Conservation (phyloP, 1,139 yeast species). For the Suhomyces wounanorum region DNA sequence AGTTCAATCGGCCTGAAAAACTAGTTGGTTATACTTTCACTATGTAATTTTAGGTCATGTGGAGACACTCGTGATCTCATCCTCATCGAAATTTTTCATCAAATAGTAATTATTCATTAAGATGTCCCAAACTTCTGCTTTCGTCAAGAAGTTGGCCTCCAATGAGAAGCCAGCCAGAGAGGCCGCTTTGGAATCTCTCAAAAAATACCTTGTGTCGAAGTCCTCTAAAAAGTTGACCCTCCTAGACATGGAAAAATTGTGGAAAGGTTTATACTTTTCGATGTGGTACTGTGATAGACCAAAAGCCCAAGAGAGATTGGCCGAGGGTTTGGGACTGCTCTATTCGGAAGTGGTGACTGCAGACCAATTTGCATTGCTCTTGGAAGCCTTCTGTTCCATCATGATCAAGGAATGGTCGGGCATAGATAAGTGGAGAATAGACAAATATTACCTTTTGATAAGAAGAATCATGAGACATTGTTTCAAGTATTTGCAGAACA, state of each 20-base stretch:
- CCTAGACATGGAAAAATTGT: slow-evolving; percentile 73
- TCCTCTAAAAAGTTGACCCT: slow-evolving; percentile 29
- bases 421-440: slow-evolving; percentile 84
- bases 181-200: slow-evolving; percentile 69
- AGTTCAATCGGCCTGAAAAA: too few species aligned
- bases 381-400: slow-evolving; percentile 80
- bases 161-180: slow-evolving; percentile 76
- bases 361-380: slow-evolving; percentile 50
- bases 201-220: slow-evolving; percentile 53
- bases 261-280: slow-evolving; percentile 90
- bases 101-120: background rate
- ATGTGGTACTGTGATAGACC: slow-evolving; percentile 98
- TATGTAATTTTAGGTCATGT: too few species aligned
- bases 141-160: slow-evolving; percentile 83
- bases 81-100: slow-evolving; percentile 11
- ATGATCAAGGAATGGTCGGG: slow-evolving; percentile 81
- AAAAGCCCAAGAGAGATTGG: slow-evolving; percentile 83
- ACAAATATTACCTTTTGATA: slow-evolving; percentile 78
- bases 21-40: too few species aligned
- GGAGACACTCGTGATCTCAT: slow-evolving; percentile 1
- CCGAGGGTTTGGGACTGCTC: slow-evolving; percentile 69
- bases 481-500: slow-evolving; percentile 54
- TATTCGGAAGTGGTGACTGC: slow-evolving; percentile 49
- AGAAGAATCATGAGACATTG: slow-evolving; percentile 74
- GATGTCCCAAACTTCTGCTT: slow-evolving; percentile 40